These are phyloP conservation scores for Gossypium schwendimanii DNA, from an alignment of 441 rosid species.

Conservation along the genomic window DNA sequence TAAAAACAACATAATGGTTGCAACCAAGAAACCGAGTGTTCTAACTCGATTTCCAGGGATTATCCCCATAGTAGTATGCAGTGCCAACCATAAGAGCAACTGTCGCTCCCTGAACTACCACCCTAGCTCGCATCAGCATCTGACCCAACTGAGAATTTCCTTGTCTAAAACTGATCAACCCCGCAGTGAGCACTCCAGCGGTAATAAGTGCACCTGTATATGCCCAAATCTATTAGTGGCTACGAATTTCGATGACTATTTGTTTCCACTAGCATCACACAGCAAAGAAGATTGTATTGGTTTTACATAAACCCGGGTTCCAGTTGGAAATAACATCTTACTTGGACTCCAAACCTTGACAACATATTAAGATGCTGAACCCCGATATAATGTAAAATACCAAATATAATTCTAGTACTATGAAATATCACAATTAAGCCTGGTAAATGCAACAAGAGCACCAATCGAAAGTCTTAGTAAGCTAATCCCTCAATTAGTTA, in stretches of 20 bases:
- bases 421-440: neutral
- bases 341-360: neutral
- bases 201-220: constrained; percentile 76
- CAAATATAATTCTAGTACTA: neutral
- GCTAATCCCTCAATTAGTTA: neutral
- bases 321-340: neutral
- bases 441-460: neutral
- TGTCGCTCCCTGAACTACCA: constrained; percentile 91
- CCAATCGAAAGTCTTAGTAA: neutral
- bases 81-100: constrained; percentile 95
- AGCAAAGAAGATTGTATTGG: neutral
- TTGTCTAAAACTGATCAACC: constrained; percentile 77
- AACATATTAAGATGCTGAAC: neutral
- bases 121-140: constrained; percentile 87
- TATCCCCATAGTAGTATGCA: constrained; percentile 79
- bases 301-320: neutral
- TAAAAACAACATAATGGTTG: neutral
- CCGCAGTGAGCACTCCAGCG: constrained; percentile 95
- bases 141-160: constrained; percentile 90
- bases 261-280: neutral
- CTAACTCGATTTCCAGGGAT: constrained; percentile 59
- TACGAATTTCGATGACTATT: neutral
- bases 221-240: neutral
- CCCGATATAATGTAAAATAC: neutral
- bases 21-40: neutral